phyloP scores from a whole-genome alignment of 129 eudicot species.

The Pulicaria dysenterica region DNA sequence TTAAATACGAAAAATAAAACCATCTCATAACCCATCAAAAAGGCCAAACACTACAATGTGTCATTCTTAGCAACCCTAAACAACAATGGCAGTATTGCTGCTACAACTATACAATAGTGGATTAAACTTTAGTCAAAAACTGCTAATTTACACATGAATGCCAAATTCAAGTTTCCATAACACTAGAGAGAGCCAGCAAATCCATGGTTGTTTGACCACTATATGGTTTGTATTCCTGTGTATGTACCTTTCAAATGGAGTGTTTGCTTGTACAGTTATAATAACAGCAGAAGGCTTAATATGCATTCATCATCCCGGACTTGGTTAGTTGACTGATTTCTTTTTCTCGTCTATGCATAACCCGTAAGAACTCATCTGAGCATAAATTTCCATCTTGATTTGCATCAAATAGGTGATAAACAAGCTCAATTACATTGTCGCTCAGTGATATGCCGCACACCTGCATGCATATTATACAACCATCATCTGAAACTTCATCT shows the following conservation, averaged over 20 bases:
- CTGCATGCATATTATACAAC: slow-evolving; percentile 35
- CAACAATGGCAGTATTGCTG: too few relatives aligned
- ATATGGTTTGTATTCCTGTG: background rate
- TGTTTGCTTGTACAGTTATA: background rate
- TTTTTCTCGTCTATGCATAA: slow-evolving; percentile 63
- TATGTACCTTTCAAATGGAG: slow-evolving; percentile 22
- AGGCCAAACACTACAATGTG: too few relatives aligned
- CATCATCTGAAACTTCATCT: background rate
- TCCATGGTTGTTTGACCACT: background rate
- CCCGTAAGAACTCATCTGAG: slow-evolving; percentile 67
- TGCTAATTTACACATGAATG: background rate
- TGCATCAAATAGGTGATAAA: slow-evolving; percentile 70
- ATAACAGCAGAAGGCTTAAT: background rate
- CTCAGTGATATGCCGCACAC: slow-evolving; percentile 72
- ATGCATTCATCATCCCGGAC: slow-evolving; percentile 49
- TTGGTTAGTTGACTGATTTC: slow-evolving; percentile 63
- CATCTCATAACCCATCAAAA: too few relatives aligned
- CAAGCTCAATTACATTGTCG: slow-evolving; percentile 58
- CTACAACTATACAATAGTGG: too few relatives aligned
- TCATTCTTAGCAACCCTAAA: too few relatives aligned
- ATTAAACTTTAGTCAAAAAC: too few relatives aligned
- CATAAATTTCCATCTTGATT: slow-evolving; percentile 70
- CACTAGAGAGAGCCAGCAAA: background rate
- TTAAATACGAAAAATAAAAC: too few relatives aligned
- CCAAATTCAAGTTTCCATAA: background rate